phyloP scores from a whole-genome alignment of 352 stramenopile species.

The Phytophthora parvispora region DNA sequence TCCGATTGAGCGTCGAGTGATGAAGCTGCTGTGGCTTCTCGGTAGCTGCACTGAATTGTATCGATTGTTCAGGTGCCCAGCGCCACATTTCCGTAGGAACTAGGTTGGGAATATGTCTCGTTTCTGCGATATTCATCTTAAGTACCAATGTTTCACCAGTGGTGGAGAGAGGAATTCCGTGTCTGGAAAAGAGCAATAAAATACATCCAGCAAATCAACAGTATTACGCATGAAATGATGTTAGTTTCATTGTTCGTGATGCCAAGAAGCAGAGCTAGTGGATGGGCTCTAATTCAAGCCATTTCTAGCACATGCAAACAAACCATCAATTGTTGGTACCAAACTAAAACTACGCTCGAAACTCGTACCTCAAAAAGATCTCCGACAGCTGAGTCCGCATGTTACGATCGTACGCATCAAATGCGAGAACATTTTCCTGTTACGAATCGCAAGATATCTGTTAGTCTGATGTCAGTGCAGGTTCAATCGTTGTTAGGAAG shows the following conservation, averaged over 20 bases:
- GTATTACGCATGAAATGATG: conserved; percentile 7
- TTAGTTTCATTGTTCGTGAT: background rate
- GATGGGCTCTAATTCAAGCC: conserved; percentile 22
- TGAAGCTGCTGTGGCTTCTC: conserved; percentile 30
- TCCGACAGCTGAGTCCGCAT: conserved; percentile 79
- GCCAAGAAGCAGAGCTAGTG: background rate
- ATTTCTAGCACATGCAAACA: conserved; percentile 30
- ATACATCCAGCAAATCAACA: conserved; percentile 8
- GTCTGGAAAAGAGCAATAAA: conserved; percentile 35
- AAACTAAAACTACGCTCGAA: conserved; percentile 12
- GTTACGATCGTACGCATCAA: conserved; percentile 91
- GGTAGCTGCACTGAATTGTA: conserved; percentile 2
- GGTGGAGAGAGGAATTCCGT: conserved; percentile 68
- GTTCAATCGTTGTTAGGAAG: background rate
- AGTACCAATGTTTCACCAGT: conserved; percentile 45
- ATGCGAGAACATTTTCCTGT: conserved; percentile 96
- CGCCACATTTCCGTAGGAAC: conserved; percentile 46
- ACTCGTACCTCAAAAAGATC: conserved; percentile 81
- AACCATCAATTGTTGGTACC: conserved; percentile 9
- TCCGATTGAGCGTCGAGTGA: conserved; percentile 41
- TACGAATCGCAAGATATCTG: background rate
- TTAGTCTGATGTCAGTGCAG: background rate
- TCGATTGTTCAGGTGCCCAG: conserved; percentile 21
- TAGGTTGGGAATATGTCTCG: conserved; percentile 44
- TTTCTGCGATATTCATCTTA: conserved; percentile 52